Evolutionary conservation across 2,329 filamentous ascomycete species (phyloP).

Genomic region (Tolypocladium amazonense): DNA sequence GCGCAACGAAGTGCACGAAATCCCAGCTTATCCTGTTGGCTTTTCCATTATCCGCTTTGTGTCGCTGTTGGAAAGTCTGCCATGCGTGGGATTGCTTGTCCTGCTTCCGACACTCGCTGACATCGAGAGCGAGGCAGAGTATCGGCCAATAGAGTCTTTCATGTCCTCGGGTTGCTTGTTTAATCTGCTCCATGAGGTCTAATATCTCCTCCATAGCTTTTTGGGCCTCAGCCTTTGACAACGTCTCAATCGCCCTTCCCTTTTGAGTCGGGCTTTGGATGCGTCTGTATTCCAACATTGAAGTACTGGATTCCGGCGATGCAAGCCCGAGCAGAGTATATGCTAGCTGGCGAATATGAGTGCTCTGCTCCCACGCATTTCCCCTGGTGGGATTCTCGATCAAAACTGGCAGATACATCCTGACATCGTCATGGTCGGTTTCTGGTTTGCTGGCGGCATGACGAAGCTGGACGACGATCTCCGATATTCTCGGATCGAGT

Average conservation of each 20-base stretch:
- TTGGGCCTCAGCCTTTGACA: conserved; percentile 5
- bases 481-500: conserved; percentile 28
- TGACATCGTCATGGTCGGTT: conserved; percentile 11
- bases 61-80: conserved; percentile 9
- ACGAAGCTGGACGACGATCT: conserved; percentile 23
- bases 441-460: neutral
- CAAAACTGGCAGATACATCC: conserved; percentile 56
- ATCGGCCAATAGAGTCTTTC: conserved; percentile 12
- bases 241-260: conserved; percentile 13
- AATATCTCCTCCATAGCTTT: conserved; percentile 9
- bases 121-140: conserved; percentile 15
- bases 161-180: neutral
- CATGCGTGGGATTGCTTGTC: conserved; percentile 15
- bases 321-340: conserved; percentile 35
- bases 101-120: conserved; percentile 15
- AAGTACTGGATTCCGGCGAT: conserved; percentile 6
- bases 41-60: neutral
- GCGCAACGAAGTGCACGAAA: conserved; percentile 49
- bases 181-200: conserved; percentile 7
- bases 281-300: conserved; percentile 25
- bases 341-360: conserved; percentile 37
- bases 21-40: conserved; percentile 33
- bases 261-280: conserved; percentile 18
- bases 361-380: conserved; percentile 47
- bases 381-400: conserved; percentile 43